phyloP scores from a whole-genome alignment of 805 yeast genomes.

The Cyberlindnera galapagoensis region DNA sequence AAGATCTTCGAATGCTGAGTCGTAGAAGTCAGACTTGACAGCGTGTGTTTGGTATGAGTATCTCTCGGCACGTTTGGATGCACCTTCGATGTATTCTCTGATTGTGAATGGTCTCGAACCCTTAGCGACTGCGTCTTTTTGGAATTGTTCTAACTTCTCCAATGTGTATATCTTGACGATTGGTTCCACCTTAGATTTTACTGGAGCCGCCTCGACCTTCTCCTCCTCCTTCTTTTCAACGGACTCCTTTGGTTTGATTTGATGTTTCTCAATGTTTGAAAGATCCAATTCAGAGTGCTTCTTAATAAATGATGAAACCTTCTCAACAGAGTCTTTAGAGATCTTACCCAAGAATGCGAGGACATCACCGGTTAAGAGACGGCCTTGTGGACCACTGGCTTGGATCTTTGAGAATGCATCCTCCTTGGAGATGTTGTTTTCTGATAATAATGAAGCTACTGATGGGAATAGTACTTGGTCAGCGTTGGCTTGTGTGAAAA shows the following conservation, averaged over 20 bases:
- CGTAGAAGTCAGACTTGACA: conserved; percentile 42
- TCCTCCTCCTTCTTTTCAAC: conserved; percentile 14
- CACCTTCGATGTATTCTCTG: conserved; percentile 32
- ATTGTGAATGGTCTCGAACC: conserved; percentile 17
- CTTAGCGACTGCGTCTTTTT: conserved; percentile 25
- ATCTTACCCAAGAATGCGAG: conserved; percentile 76
- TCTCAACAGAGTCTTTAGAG: conserved; percentile 43
- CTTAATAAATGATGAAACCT: conserved; percentile 50
- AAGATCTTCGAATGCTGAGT: conserved; percentile 54
- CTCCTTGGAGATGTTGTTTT: conserved; percentile 53
- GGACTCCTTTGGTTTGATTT: conserved; percentile 24
- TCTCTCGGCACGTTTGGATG: conserved; percentile 40
- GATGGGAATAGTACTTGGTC: conserved; percentile 71
- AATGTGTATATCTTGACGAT: conserved; percentile 26
- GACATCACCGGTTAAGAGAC: conserved; percentile 87
- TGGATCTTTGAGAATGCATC: conserved; percentile 68
- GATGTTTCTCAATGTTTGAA: conserved; percentile 46
- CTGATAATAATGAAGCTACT: conserved; percentile 58
- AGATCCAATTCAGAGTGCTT: conserved; percentile 62
- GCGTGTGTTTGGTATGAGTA: conserved; percentile 34
- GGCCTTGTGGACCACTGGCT: conserved; percentile 87
- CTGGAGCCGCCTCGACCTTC: conserved; percentile 8
- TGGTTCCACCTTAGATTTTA: conserved; percentile 29
- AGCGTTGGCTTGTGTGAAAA: conserved; percentile 47
- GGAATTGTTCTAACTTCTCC: conserved; percentile 22